Base-by-base conservation (phyloP, 768 basidiomycete species). In the Melanogaster broomeanus region DNA sequence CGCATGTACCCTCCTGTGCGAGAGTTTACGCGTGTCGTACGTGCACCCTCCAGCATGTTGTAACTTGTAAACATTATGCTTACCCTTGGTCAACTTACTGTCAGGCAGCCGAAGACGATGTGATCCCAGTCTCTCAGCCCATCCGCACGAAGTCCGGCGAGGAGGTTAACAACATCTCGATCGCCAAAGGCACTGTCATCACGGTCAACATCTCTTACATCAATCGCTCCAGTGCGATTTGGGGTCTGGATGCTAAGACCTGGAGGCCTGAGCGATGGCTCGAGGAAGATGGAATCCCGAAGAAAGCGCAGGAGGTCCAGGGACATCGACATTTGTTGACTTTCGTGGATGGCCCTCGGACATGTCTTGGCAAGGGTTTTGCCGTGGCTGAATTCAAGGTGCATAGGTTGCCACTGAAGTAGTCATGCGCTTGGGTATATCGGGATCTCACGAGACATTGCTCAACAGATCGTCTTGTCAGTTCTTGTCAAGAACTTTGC, bases 201-300 rank as follows among this genome's bases (percentile, higher is more conserved):
- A 52, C 69, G 11, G 61, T 77, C 3, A 76, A 79, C 2, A 73
- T 84, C 25, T 45, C 62, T 6, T 66, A 68, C 18, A 71, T 82
- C 43, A 85, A 87, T 62, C 63, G 70, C 6, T 77, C 79, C n/a
- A 72, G 72, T 48, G 65, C 63, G 1, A 62, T 85, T 28, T 89
- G 88, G 87, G 87, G 87, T 2, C 59, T 72, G 0, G 77, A 83
- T 50, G 77, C 83, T 4, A 73, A 75, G 21, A 75, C 75, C 41
- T 90, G 83, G 63, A 72, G 77, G 35, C 87, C 87, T 0, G 81
- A 83, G 47, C 72, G 87, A 6, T 89, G 88, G 87, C 67, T 88
- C 9, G 57, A 57, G 5, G 64, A 67, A 5, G 66, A 65, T 13
- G 63, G 67, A 1, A 57, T 62, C 8, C 57, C 61, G 2, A 42